Evolutionary conservation across 1,139 yeast genomes (phyloP).

Genomic region (Candida anutae): DNA sequence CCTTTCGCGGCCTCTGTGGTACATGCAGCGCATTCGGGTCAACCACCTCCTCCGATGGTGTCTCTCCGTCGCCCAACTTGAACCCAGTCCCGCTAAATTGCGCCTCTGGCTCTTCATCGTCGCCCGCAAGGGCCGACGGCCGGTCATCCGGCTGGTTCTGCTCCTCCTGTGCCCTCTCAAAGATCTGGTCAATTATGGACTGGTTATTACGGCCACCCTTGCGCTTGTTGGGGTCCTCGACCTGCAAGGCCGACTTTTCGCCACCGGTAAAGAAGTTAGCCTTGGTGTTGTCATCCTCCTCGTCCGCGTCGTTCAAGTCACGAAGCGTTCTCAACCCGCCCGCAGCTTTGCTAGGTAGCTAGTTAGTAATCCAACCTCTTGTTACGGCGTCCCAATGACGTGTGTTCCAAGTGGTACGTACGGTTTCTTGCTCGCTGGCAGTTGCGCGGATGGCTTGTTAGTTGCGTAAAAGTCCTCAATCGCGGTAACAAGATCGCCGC

Average conservation of each 20-base stretch:
- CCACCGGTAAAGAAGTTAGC: slow-evolving; percentile 90
- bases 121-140: slow-evolving; percentile 24
- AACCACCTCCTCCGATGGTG: slow-evolving; percentile 31
- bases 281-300: slow-evolving; percentile 58
- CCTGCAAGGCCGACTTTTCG: slow-evolving; percentile 88
- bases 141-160: slow-evolving; percentile 38
- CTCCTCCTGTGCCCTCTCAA: slow-evolving; percentile 38
- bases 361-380: no score
- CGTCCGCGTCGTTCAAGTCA: slow-evolving; percentile 40
- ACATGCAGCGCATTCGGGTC: slow-evolving; percentile 24
- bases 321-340: slow-evolving; percentile 39
- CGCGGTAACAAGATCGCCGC: slow-evolving; percentile 30
- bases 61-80: slow-evolving; percentile 62
- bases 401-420: no score
- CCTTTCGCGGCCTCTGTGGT: slow-evolving; percentile 40
- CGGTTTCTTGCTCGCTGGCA: slow-evolving; percentile 3
- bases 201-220: slow-evolving; percentile 25
- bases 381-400: no score
- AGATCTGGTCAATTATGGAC: slow-evolving; percentile 39
- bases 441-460: slow-evolving; percentile 5
- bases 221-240: slow-evolving; percentile 75
- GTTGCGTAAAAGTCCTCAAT: slow-evolving; percentile 36
- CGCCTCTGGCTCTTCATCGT: slow-evolving; percentile 6
- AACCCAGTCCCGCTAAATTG: slow-evolving; percentile 68
- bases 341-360: slow-evolving; percentile 4